These are phyloP conservation scores for Mycosphaerella sp. DNA, from an alignment of 2,329 filamentous ascomycete genomes.

Conservation along the genomic window DNA sequence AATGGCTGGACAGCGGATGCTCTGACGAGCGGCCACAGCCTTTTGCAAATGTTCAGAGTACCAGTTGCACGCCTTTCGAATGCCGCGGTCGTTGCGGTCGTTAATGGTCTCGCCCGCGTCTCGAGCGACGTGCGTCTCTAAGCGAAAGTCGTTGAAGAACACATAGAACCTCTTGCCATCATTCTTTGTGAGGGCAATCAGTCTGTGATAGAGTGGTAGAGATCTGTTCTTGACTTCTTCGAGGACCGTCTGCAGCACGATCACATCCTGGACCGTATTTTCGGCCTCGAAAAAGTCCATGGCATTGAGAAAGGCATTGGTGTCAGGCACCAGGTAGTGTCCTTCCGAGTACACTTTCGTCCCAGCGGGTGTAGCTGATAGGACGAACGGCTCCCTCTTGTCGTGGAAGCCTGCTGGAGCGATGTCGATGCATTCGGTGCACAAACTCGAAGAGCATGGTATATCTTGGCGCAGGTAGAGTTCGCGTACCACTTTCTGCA, in stretches of 20 bases:
- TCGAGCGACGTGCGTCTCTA: constrained; percentile 79
- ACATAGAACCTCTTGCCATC: constrained; percentile 97
- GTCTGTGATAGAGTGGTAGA: constrained; percentile 85
- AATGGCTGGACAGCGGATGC: constrained; percentile 60
- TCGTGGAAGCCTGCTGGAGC: constrained; percentile 75
- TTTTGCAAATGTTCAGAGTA: constrained; percentile 73
- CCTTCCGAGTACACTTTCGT: constrained; percentile 77
- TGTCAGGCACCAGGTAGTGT: constrained; percentile 93
- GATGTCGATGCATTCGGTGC: constrained; percentile 61
- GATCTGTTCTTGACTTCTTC: constrained; percentile 94
- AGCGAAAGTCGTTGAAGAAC: constrained; percentile 96
- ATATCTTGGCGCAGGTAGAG: constrained; percentile 95
- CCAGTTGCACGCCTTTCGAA: constrained; percentile 81
- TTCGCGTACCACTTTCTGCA: constrained; percentile 97
- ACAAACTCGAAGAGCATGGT: constrained; percentile 89
- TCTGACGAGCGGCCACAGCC: constrained; percentile 51
- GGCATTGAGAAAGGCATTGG: constrained; percentile 87
- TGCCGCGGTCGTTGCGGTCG: constrained; percentile 89
- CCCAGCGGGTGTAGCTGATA: constrained; percentile 80
- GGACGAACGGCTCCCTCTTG: constrained; percentile 71
- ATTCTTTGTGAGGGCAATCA: constrained; percentile 85
- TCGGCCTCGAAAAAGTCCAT: constrained; percentile 97
- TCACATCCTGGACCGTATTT: constrained; percentile 90
- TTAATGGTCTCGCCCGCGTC: constrained; percentile 80
- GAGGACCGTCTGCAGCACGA: constrained; percentile 90